Evolutionary conservation across 1,284 basidiomycete genomes (phyloP), one percentile per base, ranked within the genome.

Genomic region (Ceratobasidium sp.): DNA sequence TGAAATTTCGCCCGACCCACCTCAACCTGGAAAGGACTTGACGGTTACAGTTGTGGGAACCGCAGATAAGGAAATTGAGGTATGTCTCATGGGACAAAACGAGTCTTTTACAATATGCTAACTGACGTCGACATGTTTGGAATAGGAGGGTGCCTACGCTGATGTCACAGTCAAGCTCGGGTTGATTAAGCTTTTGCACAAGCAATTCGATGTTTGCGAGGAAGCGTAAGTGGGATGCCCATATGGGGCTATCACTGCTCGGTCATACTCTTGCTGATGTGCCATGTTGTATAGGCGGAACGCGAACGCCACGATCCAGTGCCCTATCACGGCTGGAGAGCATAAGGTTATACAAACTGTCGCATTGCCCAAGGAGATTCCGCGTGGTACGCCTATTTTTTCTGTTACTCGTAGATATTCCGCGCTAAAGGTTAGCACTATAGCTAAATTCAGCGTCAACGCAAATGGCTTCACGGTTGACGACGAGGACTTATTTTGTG

Each of bases 241-340:
- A 96, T 76, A 94, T 98, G 1, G 83, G 83, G 0, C 95, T 98
- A 74, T 98, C 97, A 82, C 85, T 98, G 96, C 35, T 82, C 92
- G 18, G 89, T 98, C 81, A 96, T 94, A 84, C 80, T 98, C 11
- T 82, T 98, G 23, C 26, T 57, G 46, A 32, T 21, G 16, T 16
- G 49, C 32, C 16, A 62, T 23, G 21, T 50, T 14, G 11, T 63
- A 38, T 71, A 91, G 92, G 69, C 85, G 86, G 63, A 88, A 88
- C 43, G 89, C 89, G 18, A 88, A 95, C 76, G 85, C 87, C 5
- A 85, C 83, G n/a, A 81, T 95, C 16, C 87, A 90, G 78, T 96
- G 94, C 79, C 94, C 94, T 1, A 89, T 98, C 30, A 76, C 91
- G 72, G 80, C 85, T 57, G 95, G 93, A 4, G 74, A 83, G 0